Base-by-base conservation (phyloP, 805 yeast species). In the Vanderwaltozyma polyspora region DNA sequence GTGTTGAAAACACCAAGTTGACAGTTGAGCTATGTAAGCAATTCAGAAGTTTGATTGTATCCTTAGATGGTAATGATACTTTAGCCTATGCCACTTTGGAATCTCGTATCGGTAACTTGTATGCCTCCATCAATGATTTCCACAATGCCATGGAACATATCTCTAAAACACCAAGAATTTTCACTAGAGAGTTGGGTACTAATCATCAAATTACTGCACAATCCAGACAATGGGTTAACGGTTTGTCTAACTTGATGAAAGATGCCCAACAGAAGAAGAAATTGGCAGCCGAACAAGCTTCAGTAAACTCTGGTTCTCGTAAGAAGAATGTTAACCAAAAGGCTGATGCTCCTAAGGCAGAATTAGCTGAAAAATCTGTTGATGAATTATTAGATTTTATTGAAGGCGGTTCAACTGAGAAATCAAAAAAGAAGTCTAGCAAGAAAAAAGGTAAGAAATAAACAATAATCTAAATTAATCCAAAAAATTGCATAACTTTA, bases 341-440 rank as follows among this genome's bases (percentile, higher is more conserved):
- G 39, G 42, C 51, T 12, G 54, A 55, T 18, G 46, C 53, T 28
- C 57, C 67, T 25, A 64, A 68, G 44, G 74, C 80, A 13, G 72
- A 70, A 24, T 64, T 81, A 40, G 77, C 81, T 6, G 60, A 64
- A 35, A 70, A 76, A 56, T 74, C 84, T 14, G 70, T 82, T 34
- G 89, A 79, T 35, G 93, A 80, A 39, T 67, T 83, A 39, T 62
- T 83, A 59, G 66, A 67, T 40, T 83, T 74, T 50, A 79, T 83
- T 49, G 79, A 77, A 54, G 89, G 89, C 33, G 51, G 49, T 13
- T 39, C 45, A 23, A 39, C 44, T 33, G 47, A 48, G 28, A 44
- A 47, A 28, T 19, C 38, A 7, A 41, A 43, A 17, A 40, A 39
- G 13, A 52, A 40, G 28, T 28, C 31, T n/a, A 17, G 23, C 13